Evolutionary conservation across 1,284 basidiomycete genomes (phyloP).

Genomic region (Ceratobasidium sp.): DNA sequence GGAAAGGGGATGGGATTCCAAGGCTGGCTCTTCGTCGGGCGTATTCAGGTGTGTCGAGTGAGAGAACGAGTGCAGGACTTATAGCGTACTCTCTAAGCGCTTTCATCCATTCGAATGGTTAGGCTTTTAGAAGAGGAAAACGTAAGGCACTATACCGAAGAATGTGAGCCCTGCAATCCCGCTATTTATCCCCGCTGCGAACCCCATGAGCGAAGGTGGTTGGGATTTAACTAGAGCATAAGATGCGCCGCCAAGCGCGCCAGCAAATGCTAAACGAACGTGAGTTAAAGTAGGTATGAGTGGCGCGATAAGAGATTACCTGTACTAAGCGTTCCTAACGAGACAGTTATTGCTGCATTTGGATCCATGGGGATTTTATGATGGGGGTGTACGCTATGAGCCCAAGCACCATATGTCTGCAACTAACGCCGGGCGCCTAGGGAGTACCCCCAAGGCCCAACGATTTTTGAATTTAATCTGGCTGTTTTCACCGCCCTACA

Average conservation of each 20-base stretch:
- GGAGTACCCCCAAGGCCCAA: too few species aligned
- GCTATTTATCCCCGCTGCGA: slow-evolving; percentile 73
- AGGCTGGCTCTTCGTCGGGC: slow-evolving; percentile 60
- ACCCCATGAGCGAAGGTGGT: slow-evolving; percentile 63
- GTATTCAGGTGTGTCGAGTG: slow-evolving; percentile 57
- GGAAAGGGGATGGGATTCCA: slow-evolving; percentile 49
- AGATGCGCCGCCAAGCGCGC: slow-evolving; percentile 68
- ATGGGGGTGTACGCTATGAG: neutral
- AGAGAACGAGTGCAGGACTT: slow-evolving; percentile 67
- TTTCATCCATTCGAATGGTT: slow-evolving; percentile 54
- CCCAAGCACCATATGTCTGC: too few species aligned
- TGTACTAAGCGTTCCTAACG: slow-evolving; percentile 25
- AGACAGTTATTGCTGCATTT: slow-evolving; percentile 30
- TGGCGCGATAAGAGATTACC: neutral
- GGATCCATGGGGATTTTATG: slow-evolving; percentile 19
- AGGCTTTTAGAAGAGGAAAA: slow-evolving; percentile 3
- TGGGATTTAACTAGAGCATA: slow-evolving; percentile 67
- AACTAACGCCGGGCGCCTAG: too few species aligned
- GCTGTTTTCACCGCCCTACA: too few species aligned
- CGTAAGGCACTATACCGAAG: slow-evolving; percentile 69
- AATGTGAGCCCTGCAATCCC: slow-evolving; percentile 76
- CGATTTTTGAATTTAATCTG: too few species aligned
- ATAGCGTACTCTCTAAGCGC: slow-evolving; percentile 77
- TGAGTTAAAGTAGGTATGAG: neutral
- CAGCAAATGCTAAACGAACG: slow-evolving; percentile 62